Evolutionary conservation across 2,329 filamentous ascomycete genomes (phyloP).

Genomic region (Fusarium sp.): DNA sequence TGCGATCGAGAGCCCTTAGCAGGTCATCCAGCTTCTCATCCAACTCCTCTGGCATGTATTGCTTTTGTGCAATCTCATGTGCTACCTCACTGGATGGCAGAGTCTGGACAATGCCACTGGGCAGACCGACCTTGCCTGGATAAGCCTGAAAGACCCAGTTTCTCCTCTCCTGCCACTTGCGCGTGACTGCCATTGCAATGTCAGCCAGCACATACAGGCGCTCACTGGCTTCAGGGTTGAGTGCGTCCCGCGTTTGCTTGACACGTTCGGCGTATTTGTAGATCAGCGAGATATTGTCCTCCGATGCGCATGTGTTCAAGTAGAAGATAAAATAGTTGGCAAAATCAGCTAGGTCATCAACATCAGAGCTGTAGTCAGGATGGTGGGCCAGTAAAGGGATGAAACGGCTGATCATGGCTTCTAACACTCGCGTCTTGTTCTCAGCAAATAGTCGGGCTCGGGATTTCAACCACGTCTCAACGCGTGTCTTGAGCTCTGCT

Average conservation of each 20-base stretch:
- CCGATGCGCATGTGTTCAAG: conserved; percentile 81
- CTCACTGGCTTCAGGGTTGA: conserved; percentile 75
- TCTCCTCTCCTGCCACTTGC: conserved; percentile 86
- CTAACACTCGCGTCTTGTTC: conserved; percentile 74
- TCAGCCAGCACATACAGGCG: conserved; percentile 90
- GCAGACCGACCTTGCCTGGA: conserved; percentile 83
- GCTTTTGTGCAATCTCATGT: conserved; percentile 86
- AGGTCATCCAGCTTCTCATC: conserved; percentile 81
- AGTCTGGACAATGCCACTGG: conserved; percentile 80
- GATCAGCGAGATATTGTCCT: conserved; percentile 88
- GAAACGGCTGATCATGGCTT: conserved; percentile 83
- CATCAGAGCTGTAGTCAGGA: conserved; percentile 80
- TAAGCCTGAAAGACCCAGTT: conserved; percentile 89
- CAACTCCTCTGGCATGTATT: conserved; percentile 81
- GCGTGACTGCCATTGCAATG: conserved; percentile 83
- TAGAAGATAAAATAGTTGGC: conserved; percentile 93
- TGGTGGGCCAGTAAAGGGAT: conserved; percentile 93
- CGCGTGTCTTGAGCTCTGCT: conserved; percentile 76
- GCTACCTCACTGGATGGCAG: conserved; percentile 82
- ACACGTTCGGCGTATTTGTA: conserved; percentile 93
- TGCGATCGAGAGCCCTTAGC: conserved; percentile 74
- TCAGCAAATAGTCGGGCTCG: conserved; percentile 75
- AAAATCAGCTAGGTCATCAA: conserved; percentile 81
- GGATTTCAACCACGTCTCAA: conserved; percentile 90
- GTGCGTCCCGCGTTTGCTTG: conserved; percentile 87